Evolutionary conservation across 2,329 filamentous ascomycete genomes (phyloP).

Genomic region (Calonectria hawksworthii): DNA sequence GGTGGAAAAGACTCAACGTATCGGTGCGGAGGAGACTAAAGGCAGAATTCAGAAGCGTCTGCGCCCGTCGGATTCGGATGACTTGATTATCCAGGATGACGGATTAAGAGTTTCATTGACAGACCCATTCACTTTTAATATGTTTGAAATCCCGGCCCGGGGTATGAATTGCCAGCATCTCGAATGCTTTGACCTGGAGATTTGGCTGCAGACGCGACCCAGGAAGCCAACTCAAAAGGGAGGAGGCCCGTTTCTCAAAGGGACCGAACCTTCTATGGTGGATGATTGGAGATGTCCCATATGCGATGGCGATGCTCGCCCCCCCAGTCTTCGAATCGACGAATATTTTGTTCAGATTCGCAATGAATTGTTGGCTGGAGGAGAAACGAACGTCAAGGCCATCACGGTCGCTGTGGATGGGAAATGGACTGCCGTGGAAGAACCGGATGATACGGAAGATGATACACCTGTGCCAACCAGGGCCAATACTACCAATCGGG

Average conservation of each 20-base stretch:
- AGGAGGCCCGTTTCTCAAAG: conserved; percentile 24
- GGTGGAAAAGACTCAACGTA: conserved; percentile 52
- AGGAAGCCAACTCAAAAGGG: conserved; percentile 53
- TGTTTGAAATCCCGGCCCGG: conserved; percentile 81
- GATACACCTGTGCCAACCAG: conserved; percentile 35
- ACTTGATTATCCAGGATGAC: conserved; percentile 70
- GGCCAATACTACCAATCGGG: not conserved
- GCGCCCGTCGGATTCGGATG: conserved; percentile 62
- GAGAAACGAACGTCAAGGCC: conserved; percentile 43
- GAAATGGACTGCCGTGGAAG: conserved; percentile 50
- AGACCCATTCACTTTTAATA: conserved; percentile 74
- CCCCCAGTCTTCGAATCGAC: conserved; percentile 78
- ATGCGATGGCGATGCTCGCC: conserved; percentile 83
- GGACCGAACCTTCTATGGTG: conserved; percentile 65
- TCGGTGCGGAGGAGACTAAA: conserved; percentile 65
- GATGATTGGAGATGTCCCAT: conserved; percentile 92
- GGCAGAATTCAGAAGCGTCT: conserved; percentile 68
- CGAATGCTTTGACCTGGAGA: conserved; percentile 92
- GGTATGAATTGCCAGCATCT: conserved; percentile 79
- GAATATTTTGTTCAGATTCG: conserved; percentile 78
- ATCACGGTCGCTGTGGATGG: conserved; percentile 50
- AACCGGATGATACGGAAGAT: conserved; percentile 47
- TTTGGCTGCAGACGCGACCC: conserved; percentile 79
- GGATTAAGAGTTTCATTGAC: conserved; percentile 71
- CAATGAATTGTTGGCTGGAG: conserved; percentile 57